phyloP scores from a whole-genome alignment of 805 yeast species.

The Kluyveromyces starmeri region DNA sequence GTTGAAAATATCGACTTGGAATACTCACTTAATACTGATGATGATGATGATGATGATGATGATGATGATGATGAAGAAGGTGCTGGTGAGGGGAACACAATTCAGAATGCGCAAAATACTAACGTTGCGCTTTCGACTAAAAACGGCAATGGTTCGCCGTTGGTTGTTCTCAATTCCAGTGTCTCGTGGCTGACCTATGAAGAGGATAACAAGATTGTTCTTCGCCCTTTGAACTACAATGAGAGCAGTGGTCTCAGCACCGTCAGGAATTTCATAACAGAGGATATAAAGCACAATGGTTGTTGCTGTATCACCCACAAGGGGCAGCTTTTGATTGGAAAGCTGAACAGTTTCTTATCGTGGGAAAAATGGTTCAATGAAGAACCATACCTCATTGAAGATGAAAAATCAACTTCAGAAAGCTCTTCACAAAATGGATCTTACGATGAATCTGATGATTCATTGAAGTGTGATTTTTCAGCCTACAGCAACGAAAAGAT shows the following conservation, averaged over 20 bases:
- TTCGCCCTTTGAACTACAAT: constrained; percentile 25
- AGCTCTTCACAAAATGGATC: constrained; percentile 4
- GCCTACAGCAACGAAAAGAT: constrained; percentile 9
- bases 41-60: constrained; percentile 9
- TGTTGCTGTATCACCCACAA: constrained; percentile 20
- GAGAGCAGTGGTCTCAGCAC: constrained; percentile 8
- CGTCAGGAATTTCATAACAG: constrained; percentile 16
- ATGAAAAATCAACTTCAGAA: neutral
- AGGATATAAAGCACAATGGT: constrained; percentile 20
- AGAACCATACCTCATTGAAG: neutral
- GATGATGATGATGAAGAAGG: constrained; percentile 3
- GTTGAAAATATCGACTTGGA: constrained; percentile 11
- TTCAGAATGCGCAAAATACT: neutral
- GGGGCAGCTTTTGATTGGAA: constrained; percentile 25
- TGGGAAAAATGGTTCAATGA: constrained; percentile 18
- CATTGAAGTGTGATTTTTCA: constrained; percentile 9
- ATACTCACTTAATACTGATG: constrained; percentile 13
- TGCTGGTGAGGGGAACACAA: constrained; percentile 8
- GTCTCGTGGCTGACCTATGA: constrained; percentile 30
- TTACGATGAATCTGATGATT: constrained; percentile 9
- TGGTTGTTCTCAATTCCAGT: constrained; percentile 27
- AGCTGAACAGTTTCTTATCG: constrained; percentile 15
- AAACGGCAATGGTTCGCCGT: constrained; percentile 9
- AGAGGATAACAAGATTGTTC: constrained; percentile 12
- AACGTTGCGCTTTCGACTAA: too few species aligned